These are phyloP conservation scores for Chamaecyparis obtusa DNA, from an alignment of 75 land plant species.

Conservation along the genomic window DNA sequence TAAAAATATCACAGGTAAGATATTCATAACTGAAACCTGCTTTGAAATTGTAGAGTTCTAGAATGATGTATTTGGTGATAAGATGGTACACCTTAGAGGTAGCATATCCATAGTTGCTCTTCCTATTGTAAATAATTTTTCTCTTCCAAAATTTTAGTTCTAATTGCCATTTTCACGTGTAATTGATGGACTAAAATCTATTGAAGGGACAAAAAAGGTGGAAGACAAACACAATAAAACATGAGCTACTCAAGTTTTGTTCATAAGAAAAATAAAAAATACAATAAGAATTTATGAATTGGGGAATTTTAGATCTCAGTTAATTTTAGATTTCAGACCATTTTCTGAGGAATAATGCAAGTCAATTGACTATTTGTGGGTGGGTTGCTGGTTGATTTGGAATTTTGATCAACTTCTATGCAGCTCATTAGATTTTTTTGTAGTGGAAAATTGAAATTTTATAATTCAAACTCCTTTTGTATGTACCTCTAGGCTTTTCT, in stretches of 20 bases:
- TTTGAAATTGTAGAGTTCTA: background rate
- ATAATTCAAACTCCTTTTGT: background rate
- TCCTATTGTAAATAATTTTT: no score
- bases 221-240: background rate
- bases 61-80: background rate
- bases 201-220: background rate
- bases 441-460: background rate
- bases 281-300: background rate
- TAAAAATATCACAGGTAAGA: no score
- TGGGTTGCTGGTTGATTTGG: constrained; percentile 16
- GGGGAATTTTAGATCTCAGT: background rate
- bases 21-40: background rate
- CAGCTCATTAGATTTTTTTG: background rate
- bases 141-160: background rate
- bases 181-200: background rate
- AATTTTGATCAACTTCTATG: background rate
- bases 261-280: background rate
- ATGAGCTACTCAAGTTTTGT: background rate
- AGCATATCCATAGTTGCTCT: no score
- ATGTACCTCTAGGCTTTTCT: constrained; percentile 62
- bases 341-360: constrained; percentile 78
- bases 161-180: background rate
- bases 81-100: no score
- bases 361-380: constrained; percentile 92
- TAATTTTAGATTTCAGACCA: constrained; percentile 15